These are phyloP conservation scores for Penicillium psychrosexuale DNA, from an alignment of 2,329 filamentous ascomycete species.

Conservation along the genomic window DNA sequence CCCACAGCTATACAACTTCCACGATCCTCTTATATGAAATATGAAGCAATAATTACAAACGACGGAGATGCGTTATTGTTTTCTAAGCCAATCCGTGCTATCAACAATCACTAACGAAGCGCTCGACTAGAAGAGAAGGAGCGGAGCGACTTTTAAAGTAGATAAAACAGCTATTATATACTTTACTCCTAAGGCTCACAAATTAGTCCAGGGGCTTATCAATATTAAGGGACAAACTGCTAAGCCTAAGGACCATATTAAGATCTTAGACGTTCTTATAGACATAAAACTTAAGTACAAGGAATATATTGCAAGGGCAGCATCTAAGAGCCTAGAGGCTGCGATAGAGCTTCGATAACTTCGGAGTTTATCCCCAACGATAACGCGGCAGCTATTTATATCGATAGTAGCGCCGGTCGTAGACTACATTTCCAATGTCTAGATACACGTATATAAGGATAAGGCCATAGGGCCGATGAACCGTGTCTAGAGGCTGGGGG, in stretches of 20 bases:
- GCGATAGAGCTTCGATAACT: conserved; percentile 12
- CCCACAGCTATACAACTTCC: too few species aligned
- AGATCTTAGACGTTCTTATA: conserved; percentile 9
- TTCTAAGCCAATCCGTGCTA: too few species aligned
- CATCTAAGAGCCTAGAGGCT: conserved; percentile 22
- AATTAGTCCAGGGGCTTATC: not conserved
- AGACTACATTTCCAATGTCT: conserved; percentile 25
- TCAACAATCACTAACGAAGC: not conserved
- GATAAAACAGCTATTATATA: not conserved
- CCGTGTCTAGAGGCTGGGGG: conserved; percentile 20
- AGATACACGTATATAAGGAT: conserved; percentile 18
- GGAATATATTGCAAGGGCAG: conserved; percentile 21
- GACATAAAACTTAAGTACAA: conserved; percentile 25
- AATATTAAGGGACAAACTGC: not conserved
- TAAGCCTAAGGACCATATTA: not conserved
- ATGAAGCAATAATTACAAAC: too few species aligned
- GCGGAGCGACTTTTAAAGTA: not conserved
- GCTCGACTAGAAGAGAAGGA: not conserved
- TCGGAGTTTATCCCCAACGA: conserved; percentile 9
- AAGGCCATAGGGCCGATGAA: conserved; percentile 14
- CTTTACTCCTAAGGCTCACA: not conserved
- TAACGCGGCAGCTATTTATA: conserved; percentile 16
- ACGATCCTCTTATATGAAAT: too few species aligned
- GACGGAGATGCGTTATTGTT: too few species aligned
- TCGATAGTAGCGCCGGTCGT: conserved; percentile 24